Evolutionary conservation across 148 eudicot species (phyloP), one percentile per base, ranked within the genome.

Genomic region (Nyssa sinensis): DNA sequence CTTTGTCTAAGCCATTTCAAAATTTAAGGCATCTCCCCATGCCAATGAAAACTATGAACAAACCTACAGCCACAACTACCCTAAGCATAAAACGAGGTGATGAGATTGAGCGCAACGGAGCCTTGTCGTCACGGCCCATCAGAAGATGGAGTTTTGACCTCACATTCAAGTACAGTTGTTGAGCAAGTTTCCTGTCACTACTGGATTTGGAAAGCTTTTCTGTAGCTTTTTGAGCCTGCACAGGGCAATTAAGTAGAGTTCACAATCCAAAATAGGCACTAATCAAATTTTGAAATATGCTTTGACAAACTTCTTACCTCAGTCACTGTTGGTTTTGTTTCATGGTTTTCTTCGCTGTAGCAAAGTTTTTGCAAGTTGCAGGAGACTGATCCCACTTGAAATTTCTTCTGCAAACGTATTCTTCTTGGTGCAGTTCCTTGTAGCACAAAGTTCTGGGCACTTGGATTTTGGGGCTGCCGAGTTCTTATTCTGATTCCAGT

Each of bases 401-500:
- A 60, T 32, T 68, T 55, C 77, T 27, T 83, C 73, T 84, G 87
- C 75, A 93, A 77, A 25, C 88, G 88, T 7, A 96, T 73, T 84
- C 99, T 91, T 85, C 93, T 88, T 1, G 74, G 80, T 62, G 98
- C 97, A 81, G 77, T 81, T 77, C 98, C 98, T 60, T 94, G 98
- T 11, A 17, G 7, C 32, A 25, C 71, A 5, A 33, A 5, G 73
- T 64, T 74, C 27, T 75, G 71, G 12, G 75, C 37, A 1, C 75
- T 75, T 44, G 39, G 80, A 77, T 70, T 75, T 29, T 51, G 66
- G 30, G 25, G 12, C 32, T 66, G 84, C 34, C 83, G 86, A 44
- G 80, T 5, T 82, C 86, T 86, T 47, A 84, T 64, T 72, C 70
- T 80, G 69, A 86, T 65, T 72, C 67, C 79, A 66, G 92, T 88